Evolutionary conservation across 177 flowering plant genomes (phyloP), one percentile per base, ranked within the genome.

Genomic region (Tripterygium wilfordii): DNA sequence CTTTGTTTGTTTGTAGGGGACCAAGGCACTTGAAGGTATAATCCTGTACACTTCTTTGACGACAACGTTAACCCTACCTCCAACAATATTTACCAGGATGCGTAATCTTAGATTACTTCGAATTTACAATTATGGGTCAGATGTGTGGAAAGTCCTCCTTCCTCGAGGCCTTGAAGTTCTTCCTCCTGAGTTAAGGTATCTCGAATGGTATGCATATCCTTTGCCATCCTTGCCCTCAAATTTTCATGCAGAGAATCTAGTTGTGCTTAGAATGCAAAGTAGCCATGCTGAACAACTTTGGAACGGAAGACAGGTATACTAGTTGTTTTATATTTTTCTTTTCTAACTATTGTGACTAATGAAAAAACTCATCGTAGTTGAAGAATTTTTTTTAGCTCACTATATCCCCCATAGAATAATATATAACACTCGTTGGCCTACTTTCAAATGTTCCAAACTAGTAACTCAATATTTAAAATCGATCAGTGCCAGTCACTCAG

Each of bases 1-100:
- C 20, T 3, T n/a, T 44, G 2, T 24, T 28, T 36, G 14, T 17
- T 28, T 51, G 36, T 17, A 60, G 64, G 64, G 59, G 27, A 39
- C 37, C 2, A 42, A 22, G 3, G 3, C 18, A 15, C 21, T 35
- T 23, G 33, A 54, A 54, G 58, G 51, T 23, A 54, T 45, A 54
- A 8, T 20, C 17, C 1, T n/a, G 22, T 10, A 36, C 14, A 18
- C 8, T 5, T 6, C 12, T 12, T 6, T 6, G 33, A 30, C 33
- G 33, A 30, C 7, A 12, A 30, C 14, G 1, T 4, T 3, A n/a
- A 12, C 42, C 24, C 33, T 60, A 48, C 33, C 13, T 8, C 15
- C 17, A 9, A n/a, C 8, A 30, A 12, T 12, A 30, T 30, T 30
- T 30, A 6, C 33, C 8, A 30, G 33, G 30, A 60, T 60, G 64